Conservation (phyloP, 1,139 yeast genomes). For the Nakaseomyces uthaithaninus region DNA sequence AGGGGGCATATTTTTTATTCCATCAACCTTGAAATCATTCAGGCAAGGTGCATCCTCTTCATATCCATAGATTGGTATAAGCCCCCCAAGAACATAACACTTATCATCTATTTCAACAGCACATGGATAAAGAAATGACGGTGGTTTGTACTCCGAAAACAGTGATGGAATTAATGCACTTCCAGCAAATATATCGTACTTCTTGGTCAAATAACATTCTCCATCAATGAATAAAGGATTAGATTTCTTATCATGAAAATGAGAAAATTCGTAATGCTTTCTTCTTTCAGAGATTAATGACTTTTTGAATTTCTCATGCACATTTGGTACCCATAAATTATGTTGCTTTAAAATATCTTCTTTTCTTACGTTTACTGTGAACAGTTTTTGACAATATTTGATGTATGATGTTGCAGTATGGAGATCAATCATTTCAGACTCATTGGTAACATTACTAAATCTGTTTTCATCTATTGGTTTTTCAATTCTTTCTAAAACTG, state of each 20-base stretch:
- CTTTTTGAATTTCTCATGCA: constrained; percentile 4
- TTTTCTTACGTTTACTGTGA: constrained; percentile 9
- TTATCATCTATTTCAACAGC: constrained; percentile 31
- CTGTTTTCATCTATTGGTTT: constrained; percentile 4
- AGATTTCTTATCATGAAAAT: constrained; percentile 6
- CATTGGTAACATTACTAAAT: background rate
- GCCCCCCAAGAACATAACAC: constrained; percentile 37
- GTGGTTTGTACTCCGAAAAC: constrained; percentile 32
- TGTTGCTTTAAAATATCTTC: constrained; percentile 10
- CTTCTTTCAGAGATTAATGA: constrained; percentile 3
- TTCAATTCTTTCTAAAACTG: constrained; percentile 1
- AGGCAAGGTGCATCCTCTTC: constrained; percentile 32
- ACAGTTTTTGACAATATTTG: constrained; percentile 12
- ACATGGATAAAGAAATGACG: constrained; percentile 36
- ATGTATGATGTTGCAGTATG: constrained; percentile 9
- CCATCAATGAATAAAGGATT: constrained; percentile 12
- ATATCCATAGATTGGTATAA: constrained; percentile 28
- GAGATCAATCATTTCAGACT: constrained; percentile 6
- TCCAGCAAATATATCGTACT: constrained; percentile 14
- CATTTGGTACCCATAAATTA: constrained; percentile 7
- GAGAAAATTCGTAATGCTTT: background rate
- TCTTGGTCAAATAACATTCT: constrained; percentile 12
- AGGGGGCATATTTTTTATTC: constrained; percentile 36
- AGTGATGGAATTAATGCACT: constrained; percentile 27
- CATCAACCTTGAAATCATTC: constrained; percentile 31